These are phyloP conservation scores for Pythium grandisporangium DNA, from an alignment of 352 stramenopile species.

Conservation along the genomic window DNA sequence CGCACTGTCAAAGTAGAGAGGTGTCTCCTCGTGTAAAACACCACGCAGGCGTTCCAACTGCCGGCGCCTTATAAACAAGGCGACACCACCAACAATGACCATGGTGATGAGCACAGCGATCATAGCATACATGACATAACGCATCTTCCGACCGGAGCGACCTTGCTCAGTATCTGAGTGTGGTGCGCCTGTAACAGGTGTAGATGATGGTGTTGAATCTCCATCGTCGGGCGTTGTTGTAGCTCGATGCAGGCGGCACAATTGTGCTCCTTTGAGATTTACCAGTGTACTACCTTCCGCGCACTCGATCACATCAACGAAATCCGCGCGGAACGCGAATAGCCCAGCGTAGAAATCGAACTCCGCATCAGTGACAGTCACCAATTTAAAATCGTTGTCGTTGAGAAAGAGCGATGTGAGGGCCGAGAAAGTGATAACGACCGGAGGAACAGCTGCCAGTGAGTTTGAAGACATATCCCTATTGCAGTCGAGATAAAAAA, in stretches of 20 bases:
- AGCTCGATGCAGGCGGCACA: constrained; percentile 35
- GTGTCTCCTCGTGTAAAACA: constrained; percentile 59
- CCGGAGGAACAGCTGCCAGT: constrained; percentile 28
- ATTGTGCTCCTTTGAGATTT: constrained; percentile 41
- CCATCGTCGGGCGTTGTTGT: too few relatives aligned
- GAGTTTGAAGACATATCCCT: constrained; percentile 50
- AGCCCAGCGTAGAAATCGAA: constrained; percentile 66
- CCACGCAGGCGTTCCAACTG: constrained; percentile 26
- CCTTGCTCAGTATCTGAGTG: neutral
- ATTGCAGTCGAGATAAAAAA: too few relatives aligned
- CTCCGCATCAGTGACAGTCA: constrained; percentile 31
- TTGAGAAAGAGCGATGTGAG: constrained; percentile 37
- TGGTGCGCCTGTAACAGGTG: neutral
- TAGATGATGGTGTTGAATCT: constrained; percentile 14
- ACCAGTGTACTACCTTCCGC: constrained; percentile 31
- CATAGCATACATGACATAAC: constrained; percentile 35
- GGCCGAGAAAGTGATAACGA: constrained; percentile 32
- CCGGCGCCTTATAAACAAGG: constrained; percentile 22
- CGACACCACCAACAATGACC: constrained; percentile 15
- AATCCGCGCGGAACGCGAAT: constrained; percentile 37
- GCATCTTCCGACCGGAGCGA: constrained; percentile 18
- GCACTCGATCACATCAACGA: constrained; percentile 40
- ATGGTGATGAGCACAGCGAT: constrained; percentile 37
- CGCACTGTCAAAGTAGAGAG: constrained; percentile 63
- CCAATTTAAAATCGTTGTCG: constrained; percentile 46